Evolutionary conservation across 495 filamentous ascomycete genomes (phyloP).

Genomic region (Penicillium flavigenum): DNA sequence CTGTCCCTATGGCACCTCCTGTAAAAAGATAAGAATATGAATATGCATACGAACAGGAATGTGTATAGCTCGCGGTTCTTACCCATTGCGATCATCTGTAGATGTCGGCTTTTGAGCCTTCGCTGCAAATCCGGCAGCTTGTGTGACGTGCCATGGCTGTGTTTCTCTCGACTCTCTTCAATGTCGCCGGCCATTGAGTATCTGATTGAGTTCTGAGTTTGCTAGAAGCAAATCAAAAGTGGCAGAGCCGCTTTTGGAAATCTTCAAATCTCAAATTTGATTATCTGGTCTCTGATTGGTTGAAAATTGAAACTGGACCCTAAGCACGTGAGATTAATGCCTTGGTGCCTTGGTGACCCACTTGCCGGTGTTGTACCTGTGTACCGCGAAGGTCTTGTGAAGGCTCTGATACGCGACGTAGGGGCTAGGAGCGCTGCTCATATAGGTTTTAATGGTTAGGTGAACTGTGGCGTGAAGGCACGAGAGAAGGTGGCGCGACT

Average conservation of each 20-base stretch:
- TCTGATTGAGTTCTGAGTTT: background rate
- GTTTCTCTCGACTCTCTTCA: slow-evolving; percentile 8
- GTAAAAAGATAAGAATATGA: slow-evolving; percentile 16
- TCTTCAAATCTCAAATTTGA: too few species aligned
- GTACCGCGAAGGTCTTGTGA: too few species aligned
- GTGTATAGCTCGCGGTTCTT: background rate
- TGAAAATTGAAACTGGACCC: too few species aligned
- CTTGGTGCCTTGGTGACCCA: background rate
- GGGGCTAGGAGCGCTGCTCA: too few species aligned
- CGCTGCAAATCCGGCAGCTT: slow-evolving; percentile 38
- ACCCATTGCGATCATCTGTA: slow-evolving; percentile 67
- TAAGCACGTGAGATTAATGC: background rate
- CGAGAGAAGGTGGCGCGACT: too few species aligned
- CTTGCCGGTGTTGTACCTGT: too few species aligned
- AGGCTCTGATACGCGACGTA: too few species aligned
- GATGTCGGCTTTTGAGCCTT: slow-evolving; percentile 61
- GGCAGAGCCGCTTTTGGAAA: too few species aligned
- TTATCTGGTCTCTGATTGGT: too few species aligned
- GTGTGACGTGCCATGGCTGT: slow-evolving; percentile 8
- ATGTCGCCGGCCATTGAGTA: background rate
- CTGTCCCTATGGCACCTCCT: slow-evolving; percentile 71
- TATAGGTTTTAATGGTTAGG: too few species aligned
- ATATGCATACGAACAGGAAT: background rate
- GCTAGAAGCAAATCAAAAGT: background rate
- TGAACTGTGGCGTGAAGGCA: too few species aligned